Evolutionary conservation across 441 rosid genomes (phyloP).

Genomic region (Monsonia emarginata): DNA sequence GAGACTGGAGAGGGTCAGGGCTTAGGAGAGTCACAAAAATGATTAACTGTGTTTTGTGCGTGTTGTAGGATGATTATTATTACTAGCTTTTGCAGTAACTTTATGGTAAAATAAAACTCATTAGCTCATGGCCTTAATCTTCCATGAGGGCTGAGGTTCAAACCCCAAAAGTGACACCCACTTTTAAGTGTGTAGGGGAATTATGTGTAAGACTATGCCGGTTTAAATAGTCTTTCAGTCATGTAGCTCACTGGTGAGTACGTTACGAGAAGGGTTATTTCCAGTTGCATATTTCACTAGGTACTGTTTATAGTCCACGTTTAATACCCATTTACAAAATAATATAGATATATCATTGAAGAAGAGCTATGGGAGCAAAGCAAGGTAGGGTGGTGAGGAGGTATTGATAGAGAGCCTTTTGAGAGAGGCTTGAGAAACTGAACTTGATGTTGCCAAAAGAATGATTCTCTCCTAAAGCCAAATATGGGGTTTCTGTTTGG

Average conservation of each 20-base stretch:
- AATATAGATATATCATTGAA: conserved; percentile 16
- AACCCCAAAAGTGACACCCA: too few species aligned
- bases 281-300: too few species aligned
- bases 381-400: background rate
- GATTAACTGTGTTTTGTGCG: background rate
- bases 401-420: conserved; percentile 21
- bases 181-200: too few species aligned
- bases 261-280: too few species aligned
- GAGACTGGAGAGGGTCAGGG: too few species aligned
- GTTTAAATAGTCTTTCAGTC: too few species aligned
- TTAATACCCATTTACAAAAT: background rate
- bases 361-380: conserved; percentile 5
- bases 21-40: background rate
- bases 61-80: background rate
- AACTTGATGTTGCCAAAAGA: conserved; percentile 24
- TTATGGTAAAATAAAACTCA: background rate
- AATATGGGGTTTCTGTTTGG: background rate
- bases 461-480: conserved; percentile 18
- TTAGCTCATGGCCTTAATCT: too few species aligned
- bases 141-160: too few species aligned
- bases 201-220: too few species aligned
- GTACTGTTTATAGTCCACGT: too few species aligned
- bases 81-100: background rate
- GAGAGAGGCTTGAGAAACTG: conserved; percentile 16
- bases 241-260: too few species aligned